Evolutionary conservation across 78 protist species (phyloP), one percentile per base, ranked within the genome.

Genomic region (Emiliania huxleyi): DNA sequence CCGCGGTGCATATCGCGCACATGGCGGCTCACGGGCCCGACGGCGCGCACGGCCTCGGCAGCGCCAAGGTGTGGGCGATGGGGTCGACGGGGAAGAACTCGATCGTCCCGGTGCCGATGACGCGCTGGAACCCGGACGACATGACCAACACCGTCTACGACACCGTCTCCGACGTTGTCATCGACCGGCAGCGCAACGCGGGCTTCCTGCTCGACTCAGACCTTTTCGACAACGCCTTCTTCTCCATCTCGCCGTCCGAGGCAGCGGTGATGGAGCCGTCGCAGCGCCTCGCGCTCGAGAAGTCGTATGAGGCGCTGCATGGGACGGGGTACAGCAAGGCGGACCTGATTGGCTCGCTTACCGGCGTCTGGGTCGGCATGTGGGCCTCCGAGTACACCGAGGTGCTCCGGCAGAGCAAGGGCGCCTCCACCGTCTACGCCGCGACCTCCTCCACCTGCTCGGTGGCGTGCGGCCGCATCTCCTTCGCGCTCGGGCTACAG

Each of bases 401-500:
- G n/a, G 75, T 21, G 11, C 23, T 21, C 29, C 75, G 23, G 38
- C 12, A 1, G 56, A 29, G 89, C 89, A 52, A 52, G 62, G 62
- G 62, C 29, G 62, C 62, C 15, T 8, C 29, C 15, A 21, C 37
- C 44, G 85, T 40, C 35, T 77, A 77, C 85, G 85, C 85, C 42
- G 85, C 46, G 48, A 77, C 85, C 29, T 45, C 35, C n/a, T 12
- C 25, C 48, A 11, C 1, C 23, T 1, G 11, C 85, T 52, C 95
- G 26, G 79, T 77, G 23, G 85, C 48, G 48, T 1, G 46, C n/a
- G 85, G 85, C 93, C 91, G 99, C 12, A 29, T 97, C 0, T 94
- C 98, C 19, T 97, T 93, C 69, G 49, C 56, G 26, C 90, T 95
- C 40, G 97, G 96, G 75, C 93, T 96, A 33, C 56, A 75, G 23